Percentiles rank a stretch among this genome's conserved stretches.
Evolutionary conservation across 345 rosid genomes (phyloP).

Genomic region (Syzygium oleosum): DNA sequence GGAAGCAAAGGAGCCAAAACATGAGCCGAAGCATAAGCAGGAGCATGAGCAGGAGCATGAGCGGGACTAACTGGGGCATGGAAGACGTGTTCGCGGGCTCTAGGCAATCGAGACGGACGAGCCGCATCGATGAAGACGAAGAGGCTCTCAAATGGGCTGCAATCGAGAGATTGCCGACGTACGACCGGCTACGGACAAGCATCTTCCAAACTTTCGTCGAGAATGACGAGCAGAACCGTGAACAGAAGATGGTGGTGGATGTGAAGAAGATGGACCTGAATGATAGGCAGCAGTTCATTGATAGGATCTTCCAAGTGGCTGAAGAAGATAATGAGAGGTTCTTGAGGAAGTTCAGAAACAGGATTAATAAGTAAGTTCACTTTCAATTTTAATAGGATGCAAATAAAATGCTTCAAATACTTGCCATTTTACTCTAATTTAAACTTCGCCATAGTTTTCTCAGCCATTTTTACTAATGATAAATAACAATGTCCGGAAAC

Average conservation of each 20-base stretch:
- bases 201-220: slow-evolving; percentile 48
- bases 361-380: slow-evolving; percentile 59
- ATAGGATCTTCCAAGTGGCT: slow-evolving; percentile 65
- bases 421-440: background rate
- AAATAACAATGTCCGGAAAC: background rate
- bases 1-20: slow-evolving; percentile 16
- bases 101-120: slow-evolving; percentile 38
- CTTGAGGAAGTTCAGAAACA: slow-evolving; percentile 62
- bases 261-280: slow-evolving; percentile 61
- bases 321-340: slow-evolving; percentile 86
- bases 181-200: slow-evolving; percentile 69
- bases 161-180: slow-evolving; percentile 81
- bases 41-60: slow-evolving; percentile 45
- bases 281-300: slow-evolving; percentile 71
- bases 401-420: background rate
- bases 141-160: slow-evolving; percentile 99
- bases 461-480: background rate
- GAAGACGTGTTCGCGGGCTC: slow-evolving; percentile 56
- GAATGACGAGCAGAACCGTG: slow-evolving; percentile 13
- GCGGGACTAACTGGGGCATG: slow-evolving; percentile 47
- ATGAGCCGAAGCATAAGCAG: slow-evolving; percentile 40
- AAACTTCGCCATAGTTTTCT: background rate
- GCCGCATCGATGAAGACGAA: slow-evolving; percentile 59
- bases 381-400: background rate
- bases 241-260: slow-evolving; percentile 52